These are phyloP conservation scores for Excoecaria agallocha DNA, from an alignment of 345 rosid species.

Conservation along the genomic window DNA sequence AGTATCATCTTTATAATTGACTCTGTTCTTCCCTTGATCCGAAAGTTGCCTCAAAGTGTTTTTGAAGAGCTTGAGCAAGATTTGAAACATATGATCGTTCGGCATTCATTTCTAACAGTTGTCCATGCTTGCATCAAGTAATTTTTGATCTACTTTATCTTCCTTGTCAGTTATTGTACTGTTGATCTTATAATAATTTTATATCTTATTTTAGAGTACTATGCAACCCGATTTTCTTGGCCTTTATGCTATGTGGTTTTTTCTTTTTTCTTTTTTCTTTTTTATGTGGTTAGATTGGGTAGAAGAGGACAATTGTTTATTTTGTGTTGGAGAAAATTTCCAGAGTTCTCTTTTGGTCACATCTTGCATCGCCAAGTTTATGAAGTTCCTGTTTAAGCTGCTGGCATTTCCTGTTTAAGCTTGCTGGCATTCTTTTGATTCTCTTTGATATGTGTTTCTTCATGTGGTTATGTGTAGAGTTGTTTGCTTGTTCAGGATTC, in stretches of 20 bases:
- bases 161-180: conserved; percentile 5
- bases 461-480: not conserved
- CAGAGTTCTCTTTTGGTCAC: not conserved
- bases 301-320: not conserved
- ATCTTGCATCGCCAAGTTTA: not conserved
- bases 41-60: conserved; percentile 72
- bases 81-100: conserved; percentile 90
- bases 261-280: not conserved
- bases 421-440: not conserved
- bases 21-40: conserved; percentile 80
- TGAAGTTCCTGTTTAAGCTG: not conserved
- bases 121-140: conserved; percentile 99
- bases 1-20: conserved; percentile 88
- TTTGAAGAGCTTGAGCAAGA: conserved; percentile 94
- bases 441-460: not conserved
- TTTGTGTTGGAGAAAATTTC: conserved; percentile 1
- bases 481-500: not conserved
- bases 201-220: not conserved
- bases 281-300: not conserved
- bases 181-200: not conserved
- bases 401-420: not conserved
- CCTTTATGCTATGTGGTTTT: not conserved
- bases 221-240: not conserved
- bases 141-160: conserved; percentile 20
- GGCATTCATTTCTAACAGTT: conserved; percentile 92